Evolutionary conservation across 2,329 filamentous ascomycete species (phyloP), one percentile per base, ranked within the genome.

Genomic region (Colletotrichum lentis): DNA sequence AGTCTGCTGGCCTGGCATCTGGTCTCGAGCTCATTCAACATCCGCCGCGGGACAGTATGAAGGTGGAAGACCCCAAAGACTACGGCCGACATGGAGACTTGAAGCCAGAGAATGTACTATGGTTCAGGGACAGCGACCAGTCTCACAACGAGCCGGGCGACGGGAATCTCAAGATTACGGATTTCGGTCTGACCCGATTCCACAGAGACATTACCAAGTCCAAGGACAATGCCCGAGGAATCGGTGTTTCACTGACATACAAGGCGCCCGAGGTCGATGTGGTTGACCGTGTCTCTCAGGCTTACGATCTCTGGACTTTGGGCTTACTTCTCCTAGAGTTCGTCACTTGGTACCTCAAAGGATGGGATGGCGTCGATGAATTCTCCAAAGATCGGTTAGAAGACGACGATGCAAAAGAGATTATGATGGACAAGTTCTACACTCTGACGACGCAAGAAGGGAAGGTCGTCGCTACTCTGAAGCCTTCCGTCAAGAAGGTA

Each of bases 231-330:
- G 47, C 47, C 3, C 7, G 24, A n/a, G 7, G 8, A 0, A 0
- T 50, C 11, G 1, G 1, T 5, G 16, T n/a, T n/a, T n/a, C 24
- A 16, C 11, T 12, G 16, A 50, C 47, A 10, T 50, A 50, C 47
- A 50, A 31, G 24, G 47, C 47, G 1, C 47, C 47, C 16, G 47
- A 50, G 16, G 47, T 50, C 16, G 47, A 31, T 50, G 24, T 50
- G 1, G 3, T 5, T n/a, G 16, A 50, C 6, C 22, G 8, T 27
- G 52, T 54, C 1, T 54, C 52, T 3, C 52, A 39, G 10, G 18
- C 52, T 39, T 54, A 54, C 31, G 52, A 54, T 6, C n/a, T 54
- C 11, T 54, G 52, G 52, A 54, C 52, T 39, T 7, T 54, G 27
- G 52, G 52, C 4, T 39, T 18, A 11, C 52, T 54, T n/a, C 22